Conservation (phyloP, 2,329 filamentous ascomycete species). For the Aspergillus caelatus region DNA sequence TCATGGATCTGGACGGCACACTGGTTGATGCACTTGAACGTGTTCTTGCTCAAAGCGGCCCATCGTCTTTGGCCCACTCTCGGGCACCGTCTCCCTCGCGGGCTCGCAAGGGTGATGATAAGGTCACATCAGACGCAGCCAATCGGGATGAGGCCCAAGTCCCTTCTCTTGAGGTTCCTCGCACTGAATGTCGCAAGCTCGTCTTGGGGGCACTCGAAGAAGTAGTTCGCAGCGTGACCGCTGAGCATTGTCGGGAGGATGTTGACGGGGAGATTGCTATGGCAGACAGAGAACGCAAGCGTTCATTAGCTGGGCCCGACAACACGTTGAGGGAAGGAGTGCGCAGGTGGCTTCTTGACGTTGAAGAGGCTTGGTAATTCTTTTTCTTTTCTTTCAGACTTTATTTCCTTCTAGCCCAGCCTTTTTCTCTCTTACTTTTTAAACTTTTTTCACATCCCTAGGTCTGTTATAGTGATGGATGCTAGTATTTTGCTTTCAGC, state of each 20-base stretch:
- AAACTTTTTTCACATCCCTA: background rate
- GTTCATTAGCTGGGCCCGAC: constrained; percentile 41
- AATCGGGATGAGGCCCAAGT: constrained; percentile 33
- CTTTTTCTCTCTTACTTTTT: background rate
- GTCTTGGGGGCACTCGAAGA: constrained; percentile 61
- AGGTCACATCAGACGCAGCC: constrained; percentile 22
- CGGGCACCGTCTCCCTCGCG: constrained; percentile 45
- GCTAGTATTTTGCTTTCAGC: background rate
- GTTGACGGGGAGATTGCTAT: constrained; percentile 33
- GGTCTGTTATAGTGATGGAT: background rate
- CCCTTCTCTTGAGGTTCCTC: constrained; percentile 48
- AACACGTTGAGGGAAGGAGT: constrained; percentile 61
- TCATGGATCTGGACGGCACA: constrained; percentile 62
- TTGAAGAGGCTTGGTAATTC: constrained; percentile 48
- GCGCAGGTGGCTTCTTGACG: constrained; percentile 57
- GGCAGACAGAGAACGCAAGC: constrained; percentile 38
- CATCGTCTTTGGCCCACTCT: constrained; percentile 45
- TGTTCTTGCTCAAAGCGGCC: constrained; percentile 51
- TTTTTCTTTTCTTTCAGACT: background rate
- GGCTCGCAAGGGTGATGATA: constrained; percentile 36
- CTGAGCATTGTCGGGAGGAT: constrained; percentile 48
- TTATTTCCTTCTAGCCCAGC: background rate
- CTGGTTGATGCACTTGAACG: constrained; percentile 61
- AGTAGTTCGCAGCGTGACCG: constrained; percentile 58
- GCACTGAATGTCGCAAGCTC: constrained; percentile 56